Evolutionary conservation across 495 filamentous ascomycete genomes (phyloP).

Genomic region (Parathielavia hyrcaniae): DNA sequence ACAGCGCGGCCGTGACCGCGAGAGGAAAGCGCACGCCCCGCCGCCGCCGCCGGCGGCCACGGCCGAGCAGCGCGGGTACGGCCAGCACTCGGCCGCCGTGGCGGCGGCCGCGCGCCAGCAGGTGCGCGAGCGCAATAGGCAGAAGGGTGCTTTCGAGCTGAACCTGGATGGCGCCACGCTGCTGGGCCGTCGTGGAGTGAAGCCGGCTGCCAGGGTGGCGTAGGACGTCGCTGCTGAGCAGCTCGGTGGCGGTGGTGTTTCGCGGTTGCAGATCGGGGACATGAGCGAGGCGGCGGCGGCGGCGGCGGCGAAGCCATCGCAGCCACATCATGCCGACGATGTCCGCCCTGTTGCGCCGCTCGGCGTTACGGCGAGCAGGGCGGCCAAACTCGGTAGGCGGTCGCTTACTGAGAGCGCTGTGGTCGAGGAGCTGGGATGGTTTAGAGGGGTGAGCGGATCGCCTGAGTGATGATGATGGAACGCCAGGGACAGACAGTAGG

Average conservation of each 20-base stretch:
- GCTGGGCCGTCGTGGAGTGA: conserved; percentile 67
- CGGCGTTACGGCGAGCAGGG: no score
- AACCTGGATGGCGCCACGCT: conserved; percentile 85
- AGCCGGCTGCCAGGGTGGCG: conserved; percentile 38
- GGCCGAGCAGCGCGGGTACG: conserved; percentile 60
- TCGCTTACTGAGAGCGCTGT: not conserved
- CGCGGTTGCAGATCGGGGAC: not conserved
- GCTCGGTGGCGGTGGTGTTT: not conserved
- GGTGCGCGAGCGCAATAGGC: conserved; percentile 52
- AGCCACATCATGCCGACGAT: no score
- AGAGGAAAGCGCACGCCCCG: conserved; percentile 34
- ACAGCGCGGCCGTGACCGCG: conserved; percentile 42
- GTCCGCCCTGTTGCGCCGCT: no score
- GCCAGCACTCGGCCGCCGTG: conserved; percentile 70
- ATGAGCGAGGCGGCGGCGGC: no score
- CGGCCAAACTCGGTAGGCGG: not conserved
- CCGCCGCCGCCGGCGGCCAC: conserved; percentile 14
- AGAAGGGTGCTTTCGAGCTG: conserved; percentile 76
- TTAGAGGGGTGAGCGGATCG: no score
- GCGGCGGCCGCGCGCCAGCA: conserved; percentile 74
- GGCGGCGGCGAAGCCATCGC: no score
- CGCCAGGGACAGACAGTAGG: not conserved
- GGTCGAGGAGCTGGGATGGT: not conserved
- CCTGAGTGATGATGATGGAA: not conserved
- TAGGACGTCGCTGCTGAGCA: conserved; percentile 20